phyloP scores from a whole-genome alignment of 306 rosid genomes.

The Myrica gale region DNA sequence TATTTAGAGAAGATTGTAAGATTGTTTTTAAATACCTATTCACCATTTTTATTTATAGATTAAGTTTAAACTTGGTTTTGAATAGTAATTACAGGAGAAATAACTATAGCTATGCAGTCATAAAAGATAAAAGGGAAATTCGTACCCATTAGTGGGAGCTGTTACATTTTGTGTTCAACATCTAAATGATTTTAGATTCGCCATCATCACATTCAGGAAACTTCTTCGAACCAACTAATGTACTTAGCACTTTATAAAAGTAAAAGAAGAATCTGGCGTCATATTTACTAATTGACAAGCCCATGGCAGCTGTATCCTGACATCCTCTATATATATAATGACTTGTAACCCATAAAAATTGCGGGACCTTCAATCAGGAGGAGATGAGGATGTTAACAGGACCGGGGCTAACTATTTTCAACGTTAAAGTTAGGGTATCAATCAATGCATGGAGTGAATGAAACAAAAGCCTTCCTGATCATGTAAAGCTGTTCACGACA shows the following conservation, averaged over 20 bases:
- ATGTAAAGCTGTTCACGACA: not conserved
- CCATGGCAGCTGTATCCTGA: not conserved
- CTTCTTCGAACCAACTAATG: conserved; percentile 4
- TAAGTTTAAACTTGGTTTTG: too few species aligned
- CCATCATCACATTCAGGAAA: conserved; percentile 1
- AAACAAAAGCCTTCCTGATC: not conserved
- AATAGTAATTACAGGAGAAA: not conserved
- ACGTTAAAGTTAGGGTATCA: not conserved
- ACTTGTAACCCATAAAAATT: not conserved
- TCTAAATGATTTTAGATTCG: not conserved
- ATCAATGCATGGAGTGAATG: not conserved
- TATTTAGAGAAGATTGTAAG: too few species aligned
- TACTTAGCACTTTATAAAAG: not conserved
- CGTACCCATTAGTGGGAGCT: not conserved
- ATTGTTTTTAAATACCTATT: too few species aligned
- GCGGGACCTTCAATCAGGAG: not conserved
- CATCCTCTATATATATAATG: not conserved
- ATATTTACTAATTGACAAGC: not conserved
- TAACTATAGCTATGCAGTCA: not conserved
- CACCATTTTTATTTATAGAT: too few species aligned
- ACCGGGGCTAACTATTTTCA: not conserved
- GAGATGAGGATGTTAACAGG: not conserved
- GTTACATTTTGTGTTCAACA: not conserved
- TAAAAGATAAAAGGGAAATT: not conserved
- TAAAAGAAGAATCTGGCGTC: not conserved